phyloP scores from a whole-genome alignment of 2,329 filamentous ascomycete genomes.

The Pseudogymnoascus pannorum region DNA sequence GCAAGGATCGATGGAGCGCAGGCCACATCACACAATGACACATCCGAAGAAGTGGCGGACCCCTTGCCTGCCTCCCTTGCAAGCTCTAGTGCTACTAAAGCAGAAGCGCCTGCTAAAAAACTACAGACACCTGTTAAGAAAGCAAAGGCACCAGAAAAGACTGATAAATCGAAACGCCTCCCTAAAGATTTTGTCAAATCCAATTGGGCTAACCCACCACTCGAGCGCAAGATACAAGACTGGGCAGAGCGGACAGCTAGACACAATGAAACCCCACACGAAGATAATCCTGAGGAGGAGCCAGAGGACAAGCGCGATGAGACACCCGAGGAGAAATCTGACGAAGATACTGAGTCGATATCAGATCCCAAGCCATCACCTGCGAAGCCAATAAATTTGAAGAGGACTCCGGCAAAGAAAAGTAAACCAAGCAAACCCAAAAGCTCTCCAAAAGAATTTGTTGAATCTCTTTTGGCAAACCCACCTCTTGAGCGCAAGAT shows the following conservation, averaged over 20 bases:
- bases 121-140: slow-evolving; percentile 27
- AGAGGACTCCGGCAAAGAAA: slow-evolving; percentile 7
- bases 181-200: slow-evolving; percentile 51
- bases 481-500: slow-evolving; percentile 52
- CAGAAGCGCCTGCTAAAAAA: slow-evolving; percentile 13
- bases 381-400: not conserved
- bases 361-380: slow-evolving; percentile 14
- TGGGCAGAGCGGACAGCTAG: slow-evolving; percentile 40
- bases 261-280: not conserved
- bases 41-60: not conserved
- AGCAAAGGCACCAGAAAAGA: slow-evolving; percentile 42
- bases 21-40: not conserved
- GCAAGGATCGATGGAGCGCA: slow-evolving; percentile 17
- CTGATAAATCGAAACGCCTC: slow-evolving; percentile 37
- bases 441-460: slow-evolving; percentile 47
- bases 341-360: not conserved
- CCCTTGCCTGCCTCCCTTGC: not conserved
- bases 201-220: slow-evolving; percentile 46
- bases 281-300: not conserved
- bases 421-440: slow-evolving; percentile 34
- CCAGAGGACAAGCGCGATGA: not conserved
- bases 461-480: slow-evolving; percentile 34
- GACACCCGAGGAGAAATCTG: not conserved
- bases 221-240: slow-evolving; percentile 53
- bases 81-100: not conserved